Evolutionary conservation across 495 filamentous ascomycete genomes (phyloP), one percentile per base, ranked within the genome.

Genomic region (Aspergillus diversus): DNA sequence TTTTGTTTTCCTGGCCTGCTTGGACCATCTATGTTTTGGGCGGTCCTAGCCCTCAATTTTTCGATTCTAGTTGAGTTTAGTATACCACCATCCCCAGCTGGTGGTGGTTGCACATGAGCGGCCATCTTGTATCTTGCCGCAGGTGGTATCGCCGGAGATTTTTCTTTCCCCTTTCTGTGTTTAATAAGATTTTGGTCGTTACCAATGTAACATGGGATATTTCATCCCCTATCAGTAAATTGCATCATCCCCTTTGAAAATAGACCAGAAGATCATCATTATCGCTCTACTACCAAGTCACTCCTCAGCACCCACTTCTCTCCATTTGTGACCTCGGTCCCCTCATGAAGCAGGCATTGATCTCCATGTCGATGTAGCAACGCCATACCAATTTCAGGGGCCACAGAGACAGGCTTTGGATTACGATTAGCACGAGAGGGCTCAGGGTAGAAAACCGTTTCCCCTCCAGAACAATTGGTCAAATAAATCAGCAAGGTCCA

Each of bases 281-380:
- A 89, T 61, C 80, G 77, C 66, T 70, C 84, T 17, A 96, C 87
- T 67, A 92, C 92, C 58, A 97, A 74, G 80, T 97, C 94, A 55
- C 89, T 96, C 58, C 94, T 80, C 55, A 97, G 82, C 56, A 98
- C 88, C 93, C 93, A 97, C 72, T 97, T 97, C 73, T 96, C 92
- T 13, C 93, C 94, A 47, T 82, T 80, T 0, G 72, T 84, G 0
- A 97, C 93, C 67, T 95, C 85, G 62, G 80, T 82, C 7, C 92
- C 92, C 73, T 98, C 93, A 76, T 97, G 94, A 55, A 97, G 75
- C 82, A 97, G 85, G 75, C 94, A 97, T 51, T 91, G 87, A 63
- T 91, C 84, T 1, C 94, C 94, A 75, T 98, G 94, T 37, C 89
- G 90, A 78, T 98, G 94, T 47, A 98, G 77, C 21, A 97, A 75